Percentiles rank a stretch among this genome's conserved stretches.
Conservation (phyloP, 164 flowering plant species). For the Aristolochia californica region DNA sequence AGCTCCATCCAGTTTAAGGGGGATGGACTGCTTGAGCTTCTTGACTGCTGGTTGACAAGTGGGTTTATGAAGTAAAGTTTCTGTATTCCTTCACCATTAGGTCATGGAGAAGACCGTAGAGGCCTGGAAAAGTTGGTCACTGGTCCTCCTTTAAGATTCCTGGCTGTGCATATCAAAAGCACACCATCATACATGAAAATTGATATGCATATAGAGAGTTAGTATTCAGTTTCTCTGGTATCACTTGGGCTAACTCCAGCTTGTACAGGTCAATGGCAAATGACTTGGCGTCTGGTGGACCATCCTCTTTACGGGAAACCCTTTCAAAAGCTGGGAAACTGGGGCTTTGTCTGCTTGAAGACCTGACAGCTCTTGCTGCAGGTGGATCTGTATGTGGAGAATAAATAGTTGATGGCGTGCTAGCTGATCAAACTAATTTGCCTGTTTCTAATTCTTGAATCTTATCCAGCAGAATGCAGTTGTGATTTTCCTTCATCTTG, state of each 20-base stretch:
- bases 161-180: too few relatives aligned
- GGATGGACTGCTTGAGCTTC: too few relatives aligned
- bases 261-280: conserved; percentile 53
- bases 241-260: conserved; percentile 11
- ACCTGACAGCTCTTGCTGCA: conserved; percentile 99
- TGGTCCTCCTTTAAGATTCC: too few relatives aligned
- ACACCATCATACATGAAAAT: too few relatives aligned
- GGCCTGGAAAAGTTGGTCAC: too few relatives aligned
- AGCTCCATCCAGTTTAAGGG: too few relatives aligned
- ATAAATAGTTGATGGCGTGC: conserved; percentile 4
- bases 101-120: too few relatives aligned
- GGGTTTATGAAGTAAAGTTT: too few relatives aligned
- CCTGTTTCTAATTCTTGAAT: background rate
- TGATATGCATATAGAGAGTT: too few relatives aligned
- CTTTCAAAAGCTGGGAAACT: conserved; percentile 61
- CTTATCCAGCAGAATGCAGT: background rate
- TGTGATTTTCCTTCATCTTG: background rate
- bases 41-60: too few relatives aligned
- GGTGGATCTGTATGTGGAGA: conserved; percentile 98
- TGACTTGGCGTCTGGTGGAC: conserved; percentile 37
- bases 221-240: too few relatives aligned
- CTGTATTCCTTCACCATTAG: too few relatives aligned
- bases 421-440: background rate
- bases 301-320: conserved; percentile 42
- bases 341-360: conserved; percentile 88